phyloP scores from a whole-genome alignment of 768 basidiomycete genomes.

The Gloeopeniophorella convolvens region DNA sequence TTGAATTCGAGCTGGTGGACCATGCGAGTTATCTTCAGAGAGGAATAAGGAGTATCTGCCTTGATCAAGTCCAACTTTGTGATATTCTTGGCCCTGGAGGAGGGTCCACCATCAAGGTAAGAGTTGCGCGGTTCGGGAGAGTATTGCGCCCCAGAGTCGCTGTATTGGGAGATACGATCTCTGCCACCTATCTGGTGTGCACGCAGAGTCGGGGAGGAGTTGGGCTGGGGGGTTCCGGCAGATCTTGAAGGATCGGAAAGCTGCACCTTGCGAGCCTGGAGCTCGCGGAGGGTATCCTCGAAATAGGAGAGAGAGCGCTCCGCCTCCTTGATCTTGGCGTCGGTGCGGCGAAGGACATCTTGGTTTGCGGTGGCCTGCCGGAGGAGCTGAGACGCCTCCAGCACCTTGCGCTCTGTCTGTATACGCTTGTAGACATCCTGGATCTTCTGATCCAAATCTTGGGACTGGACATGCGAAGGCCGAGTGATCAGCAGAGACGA shows the following conservation, averaged over 20 bases:
- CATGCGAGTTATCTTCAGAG: conserved; percentile 96
- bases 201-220: conserved; percentile 8
- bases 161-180: conserved; percentile 15
- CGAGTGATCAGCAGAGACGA: conserved; percentile 5
- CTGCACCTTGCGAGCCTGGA: conserved; percentile 70
- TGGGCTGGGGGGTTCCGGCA: conserved; percentile 9
- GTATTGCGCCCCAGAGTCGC: conserved; percentile 18
- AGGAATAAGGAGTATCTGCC: conserved; percentile 93
- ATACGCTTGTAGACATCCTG: conserved; percentile 86
- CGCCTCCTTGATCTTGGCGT: conserved; percentile 82
- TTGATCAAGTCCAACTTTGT: conserved; percentile 92
- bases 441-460: conserved; percentile 88
- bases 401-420: conserved; percentile 86
- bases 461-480: conserved; percentile 23
- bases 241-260: conserved; percentile 50
- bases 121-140: conserved; percentile 26
- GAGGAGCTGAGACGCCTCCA: conserved; percentile 75
- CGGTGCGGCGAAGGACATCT: conserved; percentile 76
- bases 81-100: conserved; percentile 57
- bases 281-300: conserved; percentile 75
- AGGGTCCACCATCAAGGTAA: conserved; percentile 33
- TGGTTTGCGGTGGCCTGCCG: conserved; percentile 80
- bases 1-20: conserved; percentile 99
- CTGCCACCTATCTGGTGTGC: conserved; percentile 8
- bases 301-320: conserved; percentile 83